These are phyloP conservation scores for Spencermartinsiella ligniputridi DNA, from an alignment of 1,139 yeast genomes.

Conservation along the genomic window DNA sequence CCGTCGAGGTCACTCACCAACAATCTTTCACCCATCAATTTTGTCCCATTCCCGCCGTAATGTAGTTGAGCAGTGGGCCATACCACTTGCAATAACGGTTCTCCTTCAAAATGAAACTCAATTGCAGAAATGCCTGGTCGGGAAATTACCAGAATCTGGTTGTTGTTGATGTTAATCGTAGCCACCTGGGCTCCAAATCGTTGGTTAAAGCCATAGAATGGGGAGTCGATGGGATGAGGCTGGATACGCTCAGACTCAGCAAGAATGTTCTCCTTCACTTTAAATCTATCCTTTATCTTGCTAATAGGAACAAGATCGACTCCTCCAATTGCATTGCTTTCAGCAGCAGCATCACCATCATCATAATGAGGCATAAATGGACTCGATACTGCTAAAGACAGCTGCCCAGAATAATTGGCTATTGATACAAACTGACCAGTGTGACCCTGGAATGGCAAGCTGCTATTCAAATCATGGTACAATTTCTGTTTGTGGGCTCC, in stretches of 20 bases:
- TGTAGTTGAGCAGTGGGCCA: slow-evolving; percentile 20
- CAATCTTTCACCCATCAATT: slow-evolving; percentile 35
- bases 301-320: not conserved
- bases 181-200: slow-evolving; percentile 32
- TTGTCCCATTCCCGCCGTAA: slow-evolving; percentile 40
- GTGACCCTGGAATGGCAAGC: not conserved
- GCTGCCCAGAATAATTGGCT: not conserved
- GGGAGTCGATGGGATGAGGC: not conserved
- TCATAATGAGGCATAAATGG: slow-evolving; percentile 3
- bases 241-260: not conserved
- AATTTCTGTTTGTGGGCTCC: not conserved
- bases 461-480: no score
- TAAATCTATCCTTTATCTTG: slow-evolving; percentile 2
- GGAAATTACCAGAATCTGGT: slow-evolving; percentile 29
- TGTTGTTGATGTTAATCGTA: slow-evolving; percentile 18
- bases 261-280: not conserved
- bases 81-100: slow-evolving; percentile 19
- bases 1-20: slow-evolving; percentile 33
- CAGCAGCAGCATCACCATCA: slow-evolving; percentile 1
- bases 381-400: not conserved
- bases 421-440: not conserved
- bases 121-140: slow-evolving; percentile 35
- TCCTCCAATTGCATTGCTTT: not conserved
- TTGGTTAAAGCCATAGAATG: slow-evolving; percentile 12
- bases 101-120: slow-evolving; percentile 28